Conservation (phyloP, 228 moss, liverwort and hornwort genomes). For the Sphagnum magellanicum region DNA sequence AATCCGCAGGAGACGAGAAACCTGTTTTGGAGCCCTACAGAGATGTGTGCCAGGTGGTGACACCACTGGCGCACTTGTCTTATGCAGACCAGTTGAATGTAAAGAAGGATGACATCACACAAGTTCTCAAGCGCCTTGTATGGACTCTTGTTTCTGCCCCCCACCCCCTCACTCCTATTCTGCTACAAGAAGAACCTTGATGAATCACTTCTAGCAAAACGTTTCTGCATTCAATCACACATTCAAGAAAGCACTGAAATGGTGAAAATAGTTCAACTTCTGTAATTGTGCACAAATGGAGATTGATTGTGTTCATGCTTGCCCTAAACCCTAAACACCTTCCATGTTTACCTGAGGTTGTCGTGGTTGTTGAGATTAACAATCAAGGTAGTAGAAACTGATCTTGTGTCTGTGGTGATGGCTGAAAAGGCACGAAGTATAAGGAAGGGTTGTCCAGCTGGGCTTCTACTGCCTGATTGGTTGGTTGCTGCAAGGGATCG, state of each 20-base stretch:
- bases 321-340: no score
- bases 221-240: no score
- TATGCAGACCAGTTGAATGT: conserved; percentile 78
- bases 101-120: conserved; percentile 70
- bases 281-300: no score
- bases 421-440: conserved; percentile 71
- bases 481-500: conserved; percentile 73
- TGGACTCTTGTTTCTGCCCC: conserved; percentile 7
- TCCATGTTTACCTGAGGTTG: no score
- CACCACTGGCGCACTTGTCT: conserved; percentile 66
- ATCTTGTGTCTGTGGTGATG: neutral
- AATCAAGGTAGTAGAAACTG: neutral
- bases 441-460: conserved; percentile 75
- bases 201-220: no score
- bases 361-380: no score
- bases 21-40: conserved; percentile 42
- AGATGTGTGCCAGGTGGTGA: conserved; percentile 88
- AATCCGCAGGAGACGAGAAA: conserved; percentile 10
- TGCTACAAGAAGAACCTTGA: no score
- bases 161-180: no score
- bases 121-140: conserved; percentile 94
- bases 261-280: no score
- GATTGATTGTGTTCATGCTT: no score
- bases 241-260: neutral
- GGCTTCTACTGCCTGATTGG: conserved; percentile 87